Evolutionary conservation across 2,329 filamentous ascomycete genomes (phyloP).

Genomic region (Epichloe hybrida): DNA sequence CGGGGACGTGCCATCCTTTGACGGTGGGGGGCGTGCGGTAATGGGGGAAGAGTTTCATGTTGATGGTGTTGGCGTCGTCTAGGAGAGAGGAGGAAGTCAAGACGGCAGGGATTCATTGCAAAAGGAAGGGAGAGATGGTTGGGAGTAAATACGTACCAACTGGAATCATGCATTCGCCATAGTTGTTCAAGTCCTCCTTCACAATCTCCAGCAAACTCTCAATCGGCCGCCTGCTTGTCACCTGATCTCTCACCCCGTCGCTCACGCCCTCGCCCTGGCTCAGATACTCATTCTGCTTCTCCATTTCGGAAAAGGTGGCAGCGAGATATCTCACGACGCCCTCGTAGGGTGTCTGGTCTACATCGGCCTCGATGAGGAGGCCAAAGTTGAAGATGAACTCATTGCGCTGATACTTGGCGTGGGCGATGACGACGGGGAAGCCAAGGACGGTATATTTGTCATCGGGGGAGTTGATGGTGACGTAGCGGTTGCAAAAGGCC

Average conservation of each 20-base stretch:
- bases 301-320: constrained; percentile 72
- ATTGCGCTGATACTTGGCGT: constrained; percentile 74
- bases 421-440: constrained; percentile 76
- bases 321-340: constrained; percentile 78
- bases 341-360: constrained; percentile 67
- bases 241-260: constrained; percentile 19
- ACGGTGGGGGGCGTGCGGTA: constrained; percentile 70
- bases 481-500: constrained; percentile 84
- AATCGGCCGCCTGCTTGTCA: constrained; percentile 47
- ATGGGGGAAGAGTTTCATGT: constrained; percentile 88
- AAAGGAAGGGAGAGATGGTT: neutral
- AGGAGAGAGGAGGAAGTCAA: neutral
- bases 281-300: constrained; percentile 80
- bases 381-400: constrained; percentile 99
- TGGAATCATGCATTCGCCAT: constrained; percentile 96
- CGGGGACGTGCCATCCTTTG: constrained; percentile 80
- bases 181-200: constrained; percentile 85
- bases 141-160: constrained; percentile 47
- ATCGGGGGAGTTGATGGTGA: constrained; percentile 63
- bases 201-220: constrained; percentile 72
- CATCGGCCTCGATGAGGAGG: constrained; percentile 54
- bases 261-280: constrained; percentile 43
- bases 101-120: neutral
- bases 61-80: constrained; percentile 90
- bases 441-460: constrained; percentile 67